Evolutionary conservation across 2,329 filamentous ascomycete genomes (phyloP).

Genomic region (Colletotrichum sp.): DNA sequence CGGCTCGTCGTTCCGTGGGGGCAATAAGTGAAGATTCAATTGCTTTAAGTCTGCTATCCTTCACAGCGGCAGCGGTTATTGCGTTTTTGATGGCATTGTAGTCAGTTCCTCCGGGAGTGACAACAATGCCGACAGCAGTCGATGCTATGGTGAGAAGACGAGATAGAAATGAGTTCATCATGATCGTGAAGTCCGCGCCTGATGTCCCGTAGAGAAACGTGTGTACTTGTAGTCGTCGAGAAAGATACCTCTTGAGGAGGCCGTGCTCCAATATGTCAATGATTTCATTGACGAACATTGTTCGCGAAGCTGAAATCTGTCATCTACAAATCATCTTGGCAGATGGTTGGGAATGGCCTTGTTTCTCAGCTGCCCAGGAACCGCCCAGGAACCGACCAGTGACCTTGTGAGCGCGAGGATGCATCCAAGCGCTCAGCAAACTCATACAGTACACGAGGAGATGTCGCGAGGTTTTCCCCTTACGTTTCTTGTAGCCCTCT

Average conservation of each 20-base stretch:
- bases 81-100: neutral
- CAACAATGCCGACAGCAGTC: fast-evolving
- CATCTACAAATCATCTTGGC: neutral
- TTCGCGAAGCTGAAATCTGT: neutral
- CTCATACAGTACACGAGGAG: neutral
- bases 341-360: neutral
- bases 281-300: neutral
- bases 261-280: no score
- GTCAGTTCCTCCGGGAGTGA: neutral
- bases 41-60: neutral
- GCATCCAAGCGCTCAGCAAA: neutral
- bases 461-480: no score
- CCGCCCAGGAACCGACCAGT: no score
- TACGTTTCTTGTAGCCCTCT: neutral
- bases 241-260: no score
- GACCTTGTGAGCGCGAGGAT: neutral
- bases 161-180: neutral
- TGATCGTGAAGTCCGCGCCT: no score
- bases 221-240: no score
- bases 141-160: neutral
- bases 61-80: neutral
- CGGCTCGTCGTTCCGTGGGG: neutral
- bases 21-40: neutral
- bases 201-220: no score
- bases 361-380: neutral